Base-by-base conservation (phyloP, 78 protist species). In the Acrasis kona region DNA sequence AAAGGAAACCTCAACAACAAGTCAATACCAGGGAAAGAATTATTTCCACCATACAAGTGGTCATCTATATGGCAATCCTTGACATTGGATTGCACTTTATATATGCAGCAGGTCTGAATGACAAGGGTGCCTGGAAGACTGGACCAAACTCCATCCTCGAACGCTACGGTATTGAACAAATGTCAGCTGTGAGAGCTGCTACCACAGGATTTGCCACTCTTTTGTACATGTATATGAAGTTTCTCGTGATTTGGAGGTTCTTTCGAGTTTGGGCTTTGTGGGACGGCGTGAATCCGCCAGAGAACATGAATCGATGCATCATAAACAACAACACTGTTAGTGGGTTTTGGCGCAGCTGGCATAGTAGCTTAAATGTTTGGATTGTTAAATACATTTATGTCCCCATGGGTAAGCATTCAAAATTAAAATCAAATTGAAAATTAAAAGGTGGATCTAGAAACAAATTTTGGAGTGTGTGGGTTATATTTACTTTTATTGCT, bases 331-430 rank as follows among this genome's bases (percentile, higher is more conserved):
- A 66, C 65, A 87, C 92, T 8, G 69, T 90, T 27, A 65, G 76
- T 9, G 87, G 84, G 1, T 90, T 90, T 71, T 90, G 94, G 94
- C 29, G 90, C 29, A 50, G 65, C 34, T 90, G 94, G 94, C 94
- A 90, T 61, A 71, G 84, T 12, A 41, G 79, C 9, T 90, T 90
- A 86, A 90, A 90, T 66, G 67, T 64, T 28, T 90, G 94, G 94
- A 79, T 85, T 1, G 72, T 88, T 4, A 78, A 90, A n/a, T 90
- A 90, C 42, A 81, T 90, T 75, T 90, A 90, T 74, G 82, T 90
- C 10, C 94, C 94, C 39, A 69, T 90, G 32, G n/a, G n/a, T n/a
- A n/a, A n/a, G n/a, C n/a, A n/a, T n/a, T n/a, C n/a, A n/a, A n/a
- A n/a, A n/a, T n/a, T n/a, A n/a, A n/a, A n/a, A n/a, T n/a, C n/a